Evolutionary conservation across 163 green algal species (phyloP), one percentile per base, ranked within the genome.

Genomic region (Scenedesmus sp.): DNA sequence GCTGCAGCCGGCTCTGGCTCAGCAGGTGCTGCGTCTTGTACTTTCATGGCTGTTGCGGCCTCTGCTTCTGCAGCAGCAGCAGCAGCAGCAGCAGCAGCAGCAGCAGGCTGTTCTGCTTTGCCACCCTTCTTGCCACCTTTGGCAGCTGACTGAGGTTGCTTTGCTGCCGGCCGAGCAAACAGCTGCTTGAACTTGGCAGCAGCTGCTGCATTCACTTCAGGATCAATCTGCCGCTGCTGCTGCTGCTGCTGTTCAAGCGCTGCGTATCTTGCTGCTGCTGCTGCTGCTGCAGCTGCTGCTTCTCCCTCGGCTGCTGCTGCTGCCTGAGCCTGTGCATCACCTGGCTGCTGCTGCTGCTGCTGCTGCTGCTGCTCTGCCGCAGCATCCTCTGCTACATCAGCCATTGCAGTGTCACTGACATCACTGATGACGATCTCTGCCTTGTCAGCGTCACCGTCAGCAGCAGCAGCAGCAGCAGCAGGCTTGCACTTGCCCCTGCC

Each of bases 161-260:
- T 79, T 52, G 70, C 70, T 79, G 70, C 70, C 4, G 70, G 23
- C 70, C 6, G 4, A 5, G 87, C 73, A 87, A 91, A 91, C 13
- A 91, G 12, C 73, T 91, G 57, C 87, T 86, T 86, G 77, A 91
- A 91, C 8, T 77, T 60, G 9, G 74, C 76, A 74, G 87, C 87
- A 64, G 87, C 87, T 67, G 87, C 87, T 34, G 87, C 87, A 55
- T 59, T 67, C 77, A 62, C 82, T 7, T 52, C 74, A 77, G 74
- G 73, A 59, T 91, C 23, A 34, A 86, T 9, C 34, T 83, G 55
- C 70, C 77, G 10, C 52, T 91, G 87, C 70, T 79, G 73, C 70
- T 79, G 87, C 52, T 86, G 84, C 84, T 79, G 84, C 9, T 81
- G 59, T 76, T 85, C 77, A 56, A 59, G 12, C 2, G 34, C 34